phyloP scores from a whole-genome alignment of 129 eudicot species.

The Pulicaria dysenterica region DNA sequence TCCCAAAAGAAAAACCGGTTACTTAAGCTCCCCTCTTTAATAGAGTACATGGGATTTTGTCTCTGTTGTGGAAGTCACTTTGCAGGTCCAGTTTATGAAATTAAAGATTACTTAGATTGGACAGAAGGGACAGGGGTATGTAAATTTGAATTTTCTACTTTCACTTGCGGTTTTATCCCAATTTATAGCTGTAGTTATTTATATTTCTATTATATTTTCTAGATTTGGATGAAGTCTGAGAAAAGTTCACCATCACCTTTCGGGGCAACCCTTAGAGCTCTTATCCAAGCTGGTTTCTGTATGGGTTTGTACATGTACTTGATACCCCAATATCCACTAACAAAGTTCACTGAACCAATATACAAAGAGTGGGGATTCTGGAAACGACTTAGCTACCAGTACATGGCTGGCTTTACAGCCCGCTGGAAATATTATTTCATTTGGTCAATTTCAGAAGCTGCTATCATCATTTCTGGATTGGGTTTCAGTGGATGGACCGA shows the following conservation, averaged over 20 bases:
- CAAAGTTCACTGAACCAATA: slow-evolving; percentile 60
- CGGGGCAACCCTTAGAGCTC: slow-evolving; percentile 56
- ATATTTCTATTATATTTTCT: slow-evolving; percentile 3
- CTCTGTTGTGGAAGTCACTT: slow-evolving; percentile 96
- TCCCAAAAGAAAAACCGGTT: slow-evolving; percentile 83
- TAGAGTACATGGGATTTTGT: slow-evolving; percentile 80
- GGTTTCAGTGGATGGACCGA: slow-evolving; percentile 96
- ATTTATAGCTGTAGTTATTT: neutral
- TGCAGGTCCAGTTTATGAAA: slow-evolving; percentile 96
- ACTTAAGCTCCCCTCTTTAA: slow-evolving; percentile 68
- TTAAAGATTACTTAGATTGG: slow-evolving; percentile 89
- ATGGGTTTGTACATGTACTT: slow-evolving; percentile 85
- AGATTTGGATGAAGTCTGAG: slow-evolving; percentile 60
- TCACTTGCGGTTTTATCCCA: neutral
- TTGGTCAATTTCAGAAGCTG: slow-evolving; percentile 89
- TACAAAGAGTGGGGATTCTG: slow-evolving; percentile 80
- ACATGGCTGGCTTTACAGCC: slow-evolving; percentile 83
- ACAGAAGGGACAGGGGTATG: slow-evolving; percentile 78
- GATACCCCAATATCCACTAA: slow-evolving; percentile 67
- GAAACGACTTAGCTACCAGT: slow-evolving; percentile 68
- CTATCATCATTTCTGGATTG: slow-evolving; percentile 78
- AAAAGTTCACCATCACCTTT: slow-evolving; percentile 66
- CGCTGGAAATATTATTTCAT: slow-evolving; percentile 95
- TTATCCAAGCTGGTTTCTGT: slow-evolving; percentile 80
- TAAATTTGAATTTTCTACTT: neutral